Evolutionary conservation across 805 yeast genomes (phyloP).

Genomic region (Lipomyces chichibuensis): DNA sequence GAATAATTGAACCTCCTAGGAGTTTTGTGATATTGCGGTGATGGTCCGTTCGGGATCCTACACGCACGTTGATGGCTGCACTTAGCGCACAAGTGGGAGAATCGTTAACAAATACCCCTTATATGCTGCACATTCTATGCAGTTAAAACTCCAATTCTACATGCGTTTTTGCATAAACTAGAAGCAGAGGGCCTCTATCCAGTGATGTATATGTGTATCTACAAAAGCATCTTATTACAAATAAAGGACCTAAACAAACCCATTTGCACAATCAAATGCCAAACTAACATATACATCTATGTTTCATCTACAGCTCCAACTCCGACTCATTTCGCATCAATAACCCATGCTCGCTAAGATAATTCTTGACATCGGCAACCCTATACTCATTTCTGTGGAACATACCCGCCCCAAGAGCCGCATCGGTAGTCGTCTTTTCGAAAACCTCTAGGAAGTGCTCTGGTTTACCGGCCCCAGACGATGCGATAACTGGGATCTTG

Average conservation of each 20-base stretch:
- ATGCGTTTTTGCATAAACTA: too few relatives aligned
- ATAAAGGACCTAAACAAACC: background rate
- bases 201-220: background rate
- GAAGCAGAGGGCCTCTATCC: too few relatives aligned
- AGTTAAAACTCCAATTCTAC: background rate
- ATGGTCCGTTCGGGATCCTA: background rate
- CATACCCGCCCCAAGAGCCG: slow-evolving; percentile 98
- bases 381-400: slow-evolving; percentile 94
- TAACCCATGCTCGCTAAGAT: slow-evolving; percentile 61
- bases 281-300: background rate
- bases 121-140: background rate
- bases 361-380: slow-evolving; percentile 78
- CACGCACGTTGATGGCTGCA: background rate
- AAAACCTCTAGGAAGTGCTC: slow-evolving; percentile 89
- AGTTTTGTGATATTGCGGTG: background rate
- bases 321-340: slow-evolving; percentile 59
- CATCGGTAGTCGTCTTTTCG: slow-evolving; percentile 79
- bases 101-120: background rate
- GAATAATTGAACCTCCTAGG: background rate
- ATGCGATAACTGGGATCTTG: slow-evolving; percentile 91
- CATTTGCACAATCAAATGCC: background rate
- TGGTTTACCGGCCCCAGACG: slow-evolving; percentile 97
- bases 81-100: background rate
- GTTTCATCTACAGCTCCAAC: slow-evolving; percentile 11
- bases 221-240: background rate